Percentiles rank a stretch among this genome's conserved stretches.
Conservation (phyloP, 176 grass and related monocot genomes). For the Rhynchospora breviuscula region DNA sequence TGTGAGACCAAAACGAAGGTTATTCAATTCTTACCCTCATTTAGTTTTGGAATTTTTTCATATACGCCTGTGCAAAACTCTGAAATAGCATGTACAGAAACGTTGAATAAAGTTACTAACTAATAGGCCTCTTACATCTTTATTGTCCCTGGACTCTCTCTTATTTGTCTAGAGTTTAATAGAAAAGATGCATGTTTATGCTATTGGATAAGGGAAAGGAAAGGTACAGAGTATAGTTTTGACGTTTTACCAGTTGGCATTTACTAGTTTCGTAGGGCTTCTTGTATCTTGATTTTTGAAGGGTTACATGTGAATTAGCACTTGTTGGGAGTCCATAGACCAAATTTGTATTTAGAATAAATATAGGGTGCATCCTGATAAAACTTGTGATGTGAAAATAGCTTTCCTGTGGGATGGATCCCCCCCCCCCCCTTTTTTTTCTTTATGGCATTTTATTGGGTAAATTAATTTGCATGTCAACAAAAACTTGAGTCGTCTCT, state of each 20-base stretch:
- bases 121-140: background rate
- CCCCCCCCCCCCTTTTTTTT: too few relatives aligned
- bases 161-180: background rate
- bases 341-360: background rate
- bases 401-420: too few relatives aligned
- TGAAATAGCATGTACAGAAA: too few relatives aligned
- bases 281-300: background rate
- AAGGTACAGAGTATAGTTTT: background rate
- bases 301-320: background rate
- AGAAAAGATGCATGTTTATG: background rate
- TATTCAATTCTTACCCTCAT: background rate
- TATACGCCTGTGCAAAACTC: background rate
- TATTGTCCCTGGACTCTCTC: background rate
- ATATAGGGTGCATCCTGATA: background rate
- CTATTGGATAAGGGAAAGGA: background rate
- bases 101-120: background rate
- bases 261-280: background rate
- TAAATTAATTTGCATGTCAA: background rate
- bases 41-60: background rate
- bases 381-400: background rate
- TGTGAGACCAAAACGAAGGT: slow-evolving; percentile 88
- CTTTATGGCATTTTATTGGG: background rate
- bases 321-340: background rate
- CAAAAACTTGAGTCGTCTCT: background rate
- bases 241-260: too few relatives aligned